Evolutionary conservation across 805 yeast species (phyloP), one percentile per base, ranked within the genome.

Genomic region (Kluyveromyces aestuarii): DNA sequence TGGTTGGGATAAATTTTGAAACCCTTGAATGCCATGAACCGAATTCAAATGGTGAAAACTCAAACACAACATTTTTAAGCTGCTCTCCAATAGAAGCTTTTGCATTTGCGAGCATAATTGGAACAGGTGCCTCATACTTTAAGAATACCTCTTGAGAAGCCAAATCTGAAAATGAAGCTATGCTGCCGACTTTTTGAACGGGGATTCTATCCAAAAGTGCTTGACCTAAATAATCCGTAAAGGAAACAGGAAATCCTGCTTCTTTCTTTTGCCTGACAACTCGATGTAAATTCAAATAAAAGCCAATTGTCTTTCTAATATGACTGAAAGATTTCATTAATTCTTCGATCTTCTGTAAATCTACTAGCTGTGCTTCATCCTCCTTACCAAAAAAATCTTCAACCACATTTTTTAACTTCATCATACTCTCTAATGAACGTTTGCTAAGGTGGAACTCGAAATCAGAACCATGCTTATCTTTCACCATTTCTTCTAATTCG

Each of bases 161-260:
- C 21, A 76, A 53, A 0, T 78, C 69, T 2, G 60, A 52, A 69
- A 2, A 67, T 52, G 33, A 71, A 51, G 6, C 67, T 60, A 10
- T 59, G 46, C 21, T 58, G 45, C 27, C 17, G 14, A 14, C n/a
- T 19, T 16, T 37, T 14, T 37, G 25, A 13, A 25, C 36, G 4
- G 47, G 35, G 19, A 57, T 37, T 36, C 57, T 69, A 49, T 76
- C 67, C 2, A 79, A 68, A 36, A 82, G 64, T 0, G 85, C 86
- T 51, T 80, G 68, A 0, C 85, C 87, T 84, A 85, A 79, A 55
- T 81, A 81, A 56, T 82, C 87, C 0, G 86, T 81, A 40, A 82
- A 69, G 0, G 85, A 77, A 0, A 80, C 64, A 17, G 72, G 72
- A 55, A 75, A 79, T 0, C 86, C 86, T 2, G 72, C 68, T 14